Percentiles rank a stretch among this genome's conserved stretches.
Evolutionary conservation across 768 basidiomycete species (phyloP).

Genomic region (Amanita phalloides): DNA sequence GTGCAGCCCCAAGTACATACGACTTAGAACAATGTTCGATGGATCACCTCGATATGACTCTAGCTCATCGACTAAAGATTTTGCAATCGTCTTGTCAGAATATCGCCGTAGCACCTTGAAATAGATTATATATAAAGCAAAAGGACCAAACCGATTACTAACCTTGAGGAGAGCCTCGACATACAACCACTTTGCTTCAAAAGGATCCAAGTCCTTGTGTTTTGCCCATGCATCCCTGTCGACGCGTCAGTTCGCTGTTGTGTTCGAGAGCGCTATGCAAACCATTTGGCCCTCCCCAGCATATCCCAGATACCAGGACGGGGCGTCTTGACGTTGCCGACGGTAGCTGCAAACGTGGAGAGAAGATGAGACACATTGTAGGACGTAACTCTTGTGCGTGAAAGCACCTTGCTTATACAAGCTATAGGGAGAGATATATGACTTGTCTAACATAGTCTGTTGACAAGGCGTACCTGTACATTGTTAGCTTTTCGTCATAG

Average conservation of each 20-base stretch:
- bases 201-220: constrained; percentile 68
- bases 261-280: constrained; percentile 8
- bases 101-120: constrained; percentile 71
- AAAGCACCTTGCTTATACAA: constrained; percentile 84
- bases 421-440: constrained; percentile 26
- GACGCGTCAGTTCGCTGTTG: constrained; percentile 5
- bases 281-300: constrained; percentile 92
- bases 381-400: constrained; percentile 1
- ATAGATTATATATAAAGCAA: constrained; percentile 1
- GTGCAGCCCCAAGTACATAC: constrained; percentile 24
- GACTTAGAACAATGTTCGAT: constrained; percentile 51
- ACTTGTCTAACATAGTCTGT: neutral
- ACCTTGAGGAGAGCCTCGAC: constrained; percentile 84
- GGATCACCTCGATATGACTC: constrained; percentile 68
- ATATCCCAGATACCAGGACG: constrained; percentile 87
- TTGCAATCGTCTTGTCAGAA: constrained; percentile 72
- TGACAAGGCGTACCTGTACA: constrained; percentile 61
- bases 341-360: constrained; percentile 52
- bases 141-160: constrained; percentile 7
- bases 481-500: constrained; percentile 89
- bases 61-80: constrained; percentile 65
- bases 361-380: constrained; percentile 5
- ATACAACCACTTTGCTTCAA: constrained; percentile 83
- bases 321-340: constrained; percentile 71
- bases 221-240: constrained; percentile 92